These are phyloP conservation scores for Pichia nanzhaoensis DNA, from an alignment of 805 yeast genomes.

Conservation along the genomic window DNA sequence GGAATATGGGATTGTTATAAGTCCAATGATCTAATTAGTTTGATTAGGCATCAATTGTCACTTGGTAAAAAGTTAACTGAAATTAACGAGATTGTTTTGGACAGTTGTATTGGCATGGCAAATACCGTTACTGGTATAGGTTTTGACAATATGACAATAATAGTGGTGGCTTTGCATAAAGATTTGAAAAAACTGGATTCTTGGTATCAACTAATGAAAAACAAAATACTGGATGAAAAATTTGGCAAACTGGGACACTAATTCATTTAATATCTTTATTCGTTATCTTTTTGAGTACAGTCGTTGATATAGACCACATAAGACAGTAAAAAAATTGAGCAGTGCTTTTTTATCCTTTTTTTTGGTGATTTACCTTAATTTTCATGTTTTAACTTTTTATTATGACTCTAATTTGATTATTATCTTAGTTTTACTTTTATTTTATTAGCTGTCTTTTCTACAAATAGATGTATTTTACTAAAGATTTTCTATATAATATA, in stretches of 20 bases:
- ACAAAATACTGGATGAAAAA: conserved; percentile 31
- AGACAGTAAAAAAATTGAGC: too few relatives aligned
- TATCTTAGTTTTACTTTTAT: too few relatives aligned
- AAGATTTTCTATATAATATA: not conserved
- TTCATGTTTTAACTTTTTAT: too few relatives aligned
- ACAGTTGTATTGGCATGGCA: conserved; percentile 64
- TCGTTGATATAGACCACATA: not conserved
- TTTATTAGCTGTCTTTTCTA: not conserved
- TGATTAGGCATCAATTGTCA: conserved; percentile 51
- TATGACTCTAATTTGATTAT: too few relatives aligned
- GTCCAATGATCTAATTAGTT: conserved; percentile 45
- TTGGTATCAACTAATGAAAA: conserved; percentile 54
- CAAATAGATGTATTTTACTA: not conserved
- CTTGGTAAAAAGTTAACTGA: conserved; percentile 53
- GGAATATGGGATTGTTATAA: conserved; percentile 76
- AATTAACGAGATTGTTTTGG: conserved; percentile 52
- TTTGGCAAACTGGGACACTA: conserved; percentile 25
- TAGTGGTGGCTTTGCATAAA: conserved; percentile 58
- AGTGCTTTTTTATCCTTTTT: too few relatives aligned
- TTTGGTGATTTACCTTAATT: too few relatives aligned
- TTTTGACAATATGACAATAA: conserved; percentile 74
- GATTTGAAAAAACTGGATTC: conserved; percentile 32
- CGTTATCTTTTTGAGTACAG: not conserved
- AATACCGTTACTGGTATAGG: conserved; percentile 73
- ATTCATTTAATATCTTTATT: not conserved